phyloP scores from a whole-genome alignment of 805 yeast species.

The Yamadazyma insecticola region DNA sequence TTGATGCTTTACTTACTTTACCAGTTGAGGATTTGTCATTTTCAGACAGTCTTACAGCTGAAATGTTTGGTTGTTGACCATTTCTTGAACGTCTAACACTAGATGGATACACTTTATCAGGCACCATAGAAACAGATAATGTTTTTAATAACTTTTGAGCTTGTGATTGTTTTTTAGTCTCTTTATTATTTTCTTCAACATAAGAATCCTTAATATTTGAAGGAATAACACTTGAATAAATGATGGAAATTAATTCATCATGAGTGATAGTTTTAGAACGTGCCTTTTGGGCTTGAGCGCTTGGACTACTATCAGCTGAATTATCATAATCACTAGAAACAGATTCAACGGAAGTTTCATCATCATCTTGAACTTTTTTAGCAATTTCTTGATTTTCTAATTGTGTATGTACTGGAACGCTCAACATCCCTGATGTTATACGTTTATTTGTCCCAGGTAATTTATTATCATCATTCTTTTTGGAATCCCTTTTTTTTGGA shows the following conservation, averaged over 20 bases:
- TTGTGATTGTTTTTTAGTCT: too few relatives aligned
- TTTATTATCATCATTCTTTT: constrained; percentile 1
- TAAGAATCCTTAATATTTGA: too few relatives aligned
- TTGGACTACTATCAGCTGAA: too few relatives aligned
- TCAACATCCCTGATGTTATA: constrained; percentile 41
- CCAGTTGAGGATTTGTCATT: background rate
- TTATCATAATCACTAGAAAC: too few relatives aligned
- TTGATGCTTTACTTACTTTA: background rate
- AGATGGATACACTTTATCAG: constrained; percentile 7
- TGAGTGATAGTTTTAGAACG: background rate
- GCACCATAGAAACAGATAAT: constrained; percentile 8
- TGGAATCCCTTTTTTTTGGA: constrained; percentile 23
- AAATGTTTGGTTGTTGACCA: too few relatives aligned
- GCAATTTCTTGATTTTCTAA: constrained; percentile 12
- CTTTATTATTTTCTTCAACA: too few relatives aligned
- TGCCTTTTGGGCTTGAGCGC: background rate
- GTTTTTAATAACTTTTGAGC: constrained; percentile 3
- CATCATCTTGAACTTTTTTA: background rate
- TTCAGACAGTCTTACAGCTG: background rate
- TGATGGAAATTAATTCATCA: too few relatives aligned
- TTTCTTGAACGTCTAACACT: constrained; percentile 2
- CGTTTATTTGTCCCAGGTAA: too few relatives aligned
- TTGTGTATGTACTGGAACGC: constrained; percentile 26
- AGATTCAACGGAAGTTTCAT: background rate
- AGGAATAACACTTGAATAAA: too few relatives aligned